Percentiles rank a stretch among this genome's conserved stretches.
Conservation (phyloP, 73 alveolate genomes). For the Paramecium biaurelia region DNA sequence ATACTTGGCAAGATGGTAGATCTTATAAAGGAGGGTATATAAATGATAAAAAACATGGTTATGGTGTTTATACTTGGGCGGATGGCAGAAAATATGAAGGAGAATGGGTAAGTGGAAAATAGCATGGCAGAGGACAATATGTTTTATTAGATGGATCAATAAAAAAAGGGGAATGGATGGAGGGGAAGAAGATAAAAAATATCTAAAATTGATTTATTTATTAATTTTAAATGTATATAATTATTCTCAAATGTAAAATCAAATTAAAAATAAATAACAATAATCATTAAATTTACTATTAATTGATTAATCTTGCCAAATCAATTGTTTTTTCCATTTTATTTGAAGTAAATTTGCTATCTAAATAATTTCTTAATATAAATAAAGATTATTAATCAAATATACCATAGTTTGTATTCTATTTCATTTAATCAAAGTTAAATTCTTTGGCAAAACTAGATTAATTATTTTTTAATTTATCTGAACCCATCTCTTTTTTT, state of each 20-base stretch:
- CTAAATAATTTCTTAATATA: not conserved
- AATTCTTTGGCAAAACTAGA: too few relatives aligned
- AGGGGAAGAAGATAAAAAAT: constrained; percentile 40
- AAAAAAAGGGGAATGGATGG: constrained; percentile 53
- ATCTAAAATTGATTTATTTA: not conserved
- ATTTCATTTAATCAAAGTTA: too few relatives aligned
- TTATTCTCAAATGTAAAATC: not conserved
- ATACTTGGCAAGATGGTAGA: constrained; percentile 66
- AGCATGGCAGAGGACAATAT: constrained; percentile 58
- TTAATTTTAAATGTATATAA: not conserved
- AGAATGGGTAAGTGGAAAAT: constrained; percentile 34
- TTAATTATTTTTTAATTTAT: too few relatives aligned
- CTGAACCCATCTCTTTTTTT: not conserved
- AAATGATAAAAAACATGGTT: constrained; percentile 70
- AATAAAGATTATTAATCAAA: not conserved
- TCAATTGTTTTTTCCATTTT: not conserved
- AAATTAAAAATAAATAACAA: too few relatives aligned
- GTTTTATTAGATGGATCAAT: constrained; percentile 32
- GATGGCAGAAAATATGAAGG: constrained; percentile 76
- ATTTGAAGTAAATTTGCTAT: not conserved
- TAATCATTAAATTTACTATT: not conserved
- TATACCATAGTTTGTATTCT: not conserved
- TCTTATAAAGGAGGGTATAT: constrained; percentile 62
- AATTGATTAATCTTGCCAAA: not conserved
- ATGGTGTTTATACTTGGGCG: constrained; percentile 81